Percentiles rank a stretch among this genome's conserved stretches.
These are phyloP conservation scores for Mallotus repandus DNA, from an alignment of 441 rosid species.

Conservation along the genomic window DNA sequence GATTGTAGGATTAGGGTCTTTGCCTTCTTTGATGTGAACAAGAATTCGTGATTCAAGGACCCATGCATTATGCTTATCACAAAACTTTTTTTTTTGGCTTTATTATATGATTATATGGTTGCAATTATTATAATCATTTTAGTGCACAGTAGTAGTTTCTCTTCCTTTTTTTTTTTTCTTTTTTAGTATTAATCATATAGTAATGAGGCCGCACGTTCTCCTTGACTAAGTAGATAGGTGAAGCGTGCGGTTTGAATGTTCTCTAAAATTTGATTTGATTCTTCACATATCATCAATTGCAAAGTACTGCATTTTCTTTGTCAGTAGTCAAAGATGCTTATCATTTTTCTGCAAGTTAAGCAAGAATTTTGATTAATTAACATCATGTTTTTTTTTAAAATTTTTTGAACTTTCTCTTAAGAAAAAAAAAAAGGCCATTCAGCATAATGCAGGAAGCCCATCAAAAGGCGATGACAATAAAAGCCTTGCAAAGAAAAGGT, in stretches of 20 bases:
- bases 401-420: no score
- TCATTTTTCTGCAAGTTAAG: background rate
- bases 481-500: no score
- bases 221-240: slow-evolving; percentile 23
- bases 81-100: background rate
- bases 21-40: slow-evolving; percentile 36
- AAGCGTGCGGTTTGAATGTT: slow-evolving; percentile 29
- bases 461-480: no score
- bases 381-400: no score
- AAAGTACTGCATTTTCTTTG: background rate
- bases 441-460: no score
- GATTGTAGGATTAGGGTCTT: slow-evolving; percentile 25
- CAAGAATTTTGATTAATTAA: background rate
- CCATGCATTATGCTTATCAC: slow-evolving; percentile 13
- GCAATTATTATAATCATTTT: slow-evolving; percentile 28
- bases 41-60: slow-evolving; percentile 38
- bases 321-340: slow-evolving; percentile 4
- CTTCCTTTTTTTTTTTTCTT: slow-evolving; percentile 5
- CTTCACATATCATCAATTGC: background rate
- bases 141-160: background rate
- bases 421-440: no score
- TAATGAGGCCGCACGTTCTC: slow-evolving; percentile 45
- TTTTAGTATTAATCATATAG: slow-evolving; percentile 33
- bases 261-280: slow-evolving; percentile 20
- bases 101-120: background rate